phyloP scores from a whole-genome alignment of 176 grass and related monocot genomes.

The Hyparrhenia diplandra region DNA sequence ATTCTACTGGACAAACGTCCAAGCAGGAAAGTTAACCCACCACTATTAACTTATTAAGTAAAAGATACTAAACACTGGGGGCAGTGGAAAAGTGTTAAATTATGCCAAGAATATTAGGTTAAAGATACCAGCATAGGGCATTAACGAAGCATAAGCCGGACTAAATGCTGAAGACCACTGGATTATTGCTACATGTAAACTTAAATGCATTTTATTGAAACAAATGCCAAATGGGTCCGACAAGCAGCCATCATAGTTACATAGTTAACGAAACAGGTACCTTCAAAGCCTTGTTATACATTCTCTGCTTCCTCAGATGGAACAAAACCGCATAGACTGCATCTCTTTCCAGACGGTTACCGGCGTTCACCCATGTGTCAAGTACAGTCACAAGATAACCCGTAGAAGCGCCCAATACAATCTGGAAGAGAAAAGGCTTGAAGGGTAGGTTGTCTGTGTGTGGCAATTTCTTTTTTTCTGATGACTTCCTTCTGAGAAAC shows the following conservation, averaged over 20 bases:
- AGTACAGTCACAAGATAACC: conserved; percentile 2
- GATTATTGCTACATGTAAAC: background rate
- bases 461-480: background rate
- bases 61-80: background rate
- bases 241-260: background rate
- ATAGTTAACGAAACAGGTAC: conserved; percentile 25
- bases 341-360: conserved; percentile 31
- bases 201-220: background rate
- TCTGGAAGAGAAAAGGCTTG: conserved; percentile 25
- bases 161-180: conserved; percentile 8
- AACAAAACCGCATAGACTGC: conserved; percentile 2
- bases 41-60: background rate
- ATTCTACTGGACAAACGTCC: background rate
- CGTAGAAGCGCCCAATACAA: conserved; percentile 21
- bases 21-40: background rate
- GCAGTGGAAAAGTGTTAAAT: background rate
- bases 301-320: conserved; percentile 31
- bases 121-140: background rate
- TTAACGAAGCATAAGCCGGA: background rate
- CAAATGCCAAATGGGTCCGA: background rate
- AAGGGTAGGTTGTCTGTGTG: background rate
- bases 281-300: conserved; percentile 40
- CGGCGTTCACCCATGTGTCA: conserved; percentile 28
- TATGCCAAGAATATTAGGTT: background rate
- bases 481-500: background rate